Evolutionary conservation across 164 flowering plant genomes (phyloP).

Genomic region (Stephania cephalantha): DNA sequence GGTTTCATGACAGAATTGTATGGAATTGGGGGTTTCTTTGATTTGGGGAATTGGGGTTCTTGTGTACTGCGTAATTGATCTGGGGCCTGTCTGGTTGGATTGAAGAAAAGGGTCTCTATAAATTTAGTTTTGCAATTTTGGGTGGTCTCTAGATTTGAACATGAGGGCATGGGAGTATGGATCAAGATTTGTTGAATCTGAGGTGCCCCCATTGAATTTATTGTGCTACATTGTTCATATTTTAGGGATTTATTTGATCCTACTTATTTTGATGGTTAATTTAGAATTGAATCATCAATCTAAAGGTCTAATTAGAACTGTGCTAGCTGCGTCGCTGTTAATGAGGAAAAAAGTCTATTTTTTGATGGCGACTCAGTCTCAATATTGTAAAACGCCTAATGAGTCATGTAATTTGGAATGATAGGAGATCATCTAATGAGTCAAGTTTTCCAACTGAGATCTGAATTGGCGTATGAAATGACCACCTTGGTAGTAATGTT

Average conservation of each 20-base stretch:
- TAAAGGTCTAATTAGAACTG: background rate
- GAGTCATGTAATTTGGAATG: no score
- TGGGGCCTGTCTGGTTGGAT: no score
- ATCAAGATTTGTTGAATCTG: background rate
- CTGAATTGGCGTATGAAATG: no score
- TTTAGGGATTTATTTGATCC: background rate
- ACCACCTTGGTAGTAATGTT: no score
- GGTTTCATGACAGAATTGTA: background rate
- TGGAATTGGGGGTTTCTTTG: background rate
- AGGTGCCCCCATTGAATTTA: background rate
- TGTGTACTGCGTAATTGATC: background rate
- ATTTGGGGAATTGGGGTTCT: background rate
- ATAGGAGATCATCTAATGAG: no score
- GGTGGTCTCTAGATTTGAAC: background rate
- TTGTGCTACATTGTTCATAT: background rate
- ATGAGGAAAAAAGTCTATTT: no score
- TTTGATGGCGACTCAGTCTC: no score
- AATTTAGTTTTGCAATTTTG: background rate
- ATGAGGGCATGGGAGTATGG: background rate
- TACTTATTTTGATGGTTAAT: background rate
- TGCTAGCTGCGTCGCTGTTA: no score
- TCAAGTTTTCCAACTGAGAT: no score
- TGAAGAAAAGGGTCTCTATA: background rate
- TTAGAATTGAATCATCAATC: background rate
- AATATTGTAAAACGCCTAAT: no score